Percentiles rank a stretch among this genome's conserved stretches.
Conservation (phyloP, 305 asterid genomes). For the Vinca major region DNA sequence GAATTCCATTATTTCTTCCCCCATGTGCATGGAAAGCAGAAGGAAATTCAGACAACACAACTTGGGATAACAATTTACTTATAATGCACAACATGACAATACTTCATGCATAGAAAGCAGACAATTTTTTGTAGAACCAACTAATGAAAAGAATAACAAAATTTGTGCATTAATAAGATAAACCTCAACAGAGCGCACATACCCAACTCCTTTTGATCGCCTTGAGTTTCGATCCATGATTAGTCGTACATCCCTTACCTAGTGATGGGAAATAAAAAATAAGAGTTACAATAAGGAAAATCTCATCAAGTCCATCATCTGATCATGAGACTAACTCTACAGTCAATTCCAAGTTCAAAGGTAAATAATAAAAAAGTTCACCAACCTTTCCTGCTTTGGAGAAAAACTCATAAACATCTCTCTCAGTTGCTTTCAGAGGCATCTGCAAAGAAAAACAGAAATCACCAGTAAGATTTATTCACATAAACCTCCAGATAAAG, state of each 20-base stretch:
- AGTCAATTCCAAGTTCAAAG: not conserved
- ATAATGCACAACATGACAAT: not conserved
- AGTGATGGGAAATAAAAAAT: conserved; percentile 15
- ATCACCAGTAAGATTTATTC: not conserved
- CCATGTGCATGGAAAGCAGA: not conserved
- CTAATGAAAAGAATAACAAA: not conserved
- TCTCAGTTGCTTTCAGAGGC: conserved; percentile 96
- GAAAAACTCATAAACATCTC: conserved; percentile 93
- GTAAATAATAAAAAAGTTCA: not conserved
- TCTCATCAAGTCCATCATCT: not conserved
- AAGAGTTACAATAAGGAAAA: conserved; percentile 6
- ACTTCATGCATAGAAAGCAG: not conserved
- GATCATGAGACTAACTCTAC: not conserved
- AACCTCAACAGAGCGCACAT: conserved; percentile 21
- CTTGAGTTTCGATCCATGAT: conserved; percentile 97
- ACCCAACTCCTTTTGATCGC: conserved; percentile 99
- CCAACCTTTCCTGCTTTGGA: conserved; percentile 93
- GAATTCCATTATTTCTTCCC: not conserved
- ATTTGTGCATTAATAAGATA: not conserved
- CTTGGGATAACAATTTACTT: not conserved
- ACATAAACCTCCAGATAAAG: not conserved
- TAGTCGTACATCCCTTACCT: conserved; percentile 94
- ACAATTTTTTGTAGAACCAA: not conserved
- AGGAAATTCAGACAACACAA: not conserved
- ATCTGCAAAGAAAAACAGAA: conserved; percentile 41